Percentiles rank a stretch among this genome's conserved stretches.
These are phyloP conservation scores for Pyrenochaeta sp. DNA, from an alignment of 2,329 filamentous ascomycete genomes.

Conservation along the genomic window DNA sequence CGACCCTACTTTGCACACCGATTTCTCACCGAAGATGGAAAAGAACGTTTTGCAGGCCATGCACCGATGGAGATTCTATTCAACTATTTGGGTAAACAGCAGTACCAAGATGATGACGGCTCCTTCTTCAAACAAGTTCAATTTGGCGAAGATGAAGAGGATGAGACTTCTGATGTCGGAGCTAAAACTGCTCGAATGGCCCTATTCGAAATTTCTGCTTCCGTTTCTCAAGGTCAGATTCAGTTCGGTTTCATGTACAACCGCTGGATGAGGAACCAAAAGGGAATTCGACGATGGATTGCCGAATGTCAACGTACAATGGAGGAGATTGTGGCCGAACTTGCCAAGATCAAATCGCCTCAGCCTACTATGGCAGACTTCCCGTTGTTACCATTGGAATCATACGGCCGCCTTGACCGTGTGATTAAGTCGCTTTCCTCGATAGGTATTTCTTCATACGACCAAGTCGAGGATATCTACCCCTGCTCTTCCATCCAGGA, in stretches of 20 bases:
- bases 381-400: slow-evolving; percentile 39
- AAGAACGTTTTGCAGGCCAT: slow-evolving; percentile 44
- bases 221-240: slow-evolving; percentile 28
- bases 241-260: slow-evolving; percentile 46
- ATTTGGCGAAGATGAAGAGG: slow-evolving; percentile 35
- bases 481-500: slow-evolving; percentile 43
- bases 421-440: slow-evolving; percentile 35
- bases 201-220: slow-evolving; percentile 43
- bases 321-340: slow-evolving; percentile 34
- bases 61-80: slow-evolving; percentile 67
- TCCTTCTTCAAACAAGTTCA: slow-evolving; percentile 53
- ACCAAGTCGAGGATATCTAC: slow-evolving; percentile 42
- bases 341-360: slow-evolving; percentile 28
- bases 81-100: slow-evolving; percentile 61
- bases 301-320: slow-evolving; percentile 41
- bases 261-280: slow-evolving; percentile 39
- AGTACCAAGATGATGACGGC: slow-evolving; percentile 56
- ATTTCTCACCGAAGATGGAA: slow-evolving; percentile 38
- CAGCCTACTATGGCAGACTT: slow-evolving; percentile 44
- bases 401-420: slow-evolving; percentile 38
- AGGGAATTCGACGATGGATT: slow-evolving; percentile 44
- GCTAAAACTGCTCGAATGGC: slow-evolving; percentile 34
- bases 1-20: slow-evolving; percentile 57
- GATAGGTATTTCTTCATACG: slow-evolving; percentile 27
- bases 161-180: slow-evolving; percentile 36